These are phyloP conservation scores for Venturia oleaginea DNA, from an alignment of 2,329 filamentous ascomycete species.

Conservation along the genomic window DNA sequence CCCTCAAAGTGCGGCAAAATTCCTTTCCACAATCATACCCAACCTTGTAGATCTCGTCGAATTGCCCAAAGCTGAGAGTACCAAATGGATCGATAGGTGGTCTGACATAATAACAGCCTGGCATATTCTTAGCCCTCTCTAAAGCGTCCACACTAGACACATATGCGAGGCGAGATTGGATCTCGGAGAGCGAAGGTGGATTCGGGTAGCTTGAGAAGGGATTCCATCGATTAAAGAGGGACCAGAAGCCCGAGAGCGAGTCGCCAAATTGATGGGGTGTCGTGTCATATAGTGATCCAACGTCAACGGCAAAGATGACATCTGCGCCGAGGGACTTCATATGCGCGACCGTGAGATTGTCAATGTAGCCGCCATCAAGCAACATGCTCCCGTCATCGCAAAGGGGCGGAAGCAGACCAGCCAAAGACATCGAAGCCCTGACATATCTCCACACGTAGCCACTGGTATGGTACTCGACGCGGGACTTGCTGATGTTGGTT, in stretches of 20 bases:
- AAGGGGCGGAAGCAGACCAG: constrained; percentile 81
- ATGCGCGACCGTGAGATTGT: constrained; percentile 92
- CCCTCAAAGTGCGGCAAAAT: constrained; percentile 66
- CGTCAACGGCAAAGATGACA: constrained; percentile 91
- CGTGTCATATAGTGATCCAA: constrained; percentile 85
- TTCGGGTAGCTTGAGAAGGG: constrained; percentile 84
- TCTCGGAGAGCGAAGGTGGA: constrained; percentile 88
- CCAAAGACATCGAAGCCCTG: constrained; percentile 90
- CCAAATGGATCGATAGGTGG: constrained; percentile 90
- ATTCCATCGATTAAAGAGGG: constrained; percentile 92
- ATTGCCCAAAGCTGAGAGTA: constrained; percentile 92
- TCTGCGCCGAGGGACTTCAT: constrained; percentile 94
- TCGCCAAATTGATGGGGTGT: constrained; percentile 90
- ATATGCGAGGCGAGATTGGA: constrained; percentile 89
- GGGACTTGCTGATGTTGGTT: constrained; percentile 93
- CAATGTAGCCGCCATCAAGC: constrained; percentile 90
- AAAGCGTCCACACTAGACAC: constrained; percentile 91
- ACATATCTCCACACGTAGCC: constrained; percentile 98
- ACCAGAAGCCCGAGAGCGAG: constrained; percentile 90
- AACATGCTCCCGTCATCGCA: constrained; percentile 97
- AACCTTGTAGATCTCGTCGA: constrained; percentile 89
- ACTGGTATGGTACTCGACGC: constrained; percentile 85
- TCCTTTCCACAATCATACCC: constrained; percentile 80
- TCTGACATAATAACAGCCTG: constrained; percentile 92
- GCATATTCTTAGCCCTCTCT: constrained; percentile 82